Conservation (phyloP, 352 stramenopile genomes). For the Pythium brachiatum region DNA sequence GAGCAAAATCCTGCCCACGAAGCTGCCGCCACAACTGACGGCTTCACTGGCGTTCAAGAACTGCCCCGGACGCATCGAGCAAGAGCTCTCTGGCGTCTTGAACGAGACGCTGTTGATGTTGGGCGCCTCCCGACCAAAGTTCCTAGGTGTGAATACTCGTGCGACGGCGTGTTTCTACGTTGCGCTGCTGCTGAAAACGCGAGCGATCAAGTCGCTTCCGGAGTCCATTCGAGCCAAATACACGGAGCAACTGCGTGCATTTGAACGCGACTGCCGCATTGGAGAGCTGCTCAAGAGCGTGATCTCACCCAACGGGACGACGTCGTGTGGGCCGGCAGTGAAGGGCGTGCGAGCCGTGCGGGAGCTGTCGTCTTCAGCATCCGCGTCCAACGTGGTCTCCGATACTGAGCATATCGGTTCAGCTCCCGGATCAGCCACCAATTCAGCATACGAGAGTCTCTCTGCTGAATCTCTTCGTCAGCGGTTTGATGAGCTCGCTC, state of each 20-base stretch:
- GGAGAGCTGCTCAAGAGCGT: constrained; percentile 40
- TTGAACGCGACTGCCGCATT: constrained; percentile 56
- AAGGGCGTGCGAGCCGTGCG: constrained; percentile 49
- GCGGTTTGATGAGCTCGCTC: constrained; percentile 20
- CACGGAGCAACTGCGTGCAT: constrained; percentile 29
- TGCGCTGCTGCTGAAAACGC: constrained; percentile 52
- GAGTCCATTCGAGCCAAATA: constrained; percentile 27
- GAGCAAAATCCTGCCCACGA: constrained; percentile 47
- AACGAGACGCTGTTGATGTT: constrained; percentile 61
- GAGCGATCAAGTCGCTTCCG: constrained; percentile 22
- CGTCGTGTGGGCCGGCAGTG: constrained; percentile 48
- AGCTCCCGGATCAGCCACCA: neutral
- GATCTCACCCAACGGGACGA: constrained; percentile 30
- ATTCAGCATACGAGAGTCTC: neutral
- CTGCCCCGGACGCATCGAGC: constrained; percentile 56
- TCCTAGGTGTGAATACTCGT: constrained; percentile 33
- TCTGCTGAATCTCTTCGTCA: neutral
- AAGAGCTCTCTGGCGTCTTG: constrained; percentile 53
- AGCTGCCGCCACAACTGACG: constrained; percentile 57
- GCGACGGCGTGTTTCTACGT: constrained; percentile 57
- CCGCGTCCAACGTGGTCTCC: neutral
- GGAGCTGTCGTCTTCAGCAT: constrained; percentile 14
- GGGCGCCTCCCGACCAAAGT: constrained; percentile 58
- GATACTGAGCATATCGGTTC: neutral
- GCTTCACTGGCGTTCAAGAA: constrained; percentile 34